These are phyloP conservation scores for Trichoderma atrobrunneum DNA, from an alignment of 2,329 filamentous ascomycete genomes.

Conservation along the genomic window DNA sequence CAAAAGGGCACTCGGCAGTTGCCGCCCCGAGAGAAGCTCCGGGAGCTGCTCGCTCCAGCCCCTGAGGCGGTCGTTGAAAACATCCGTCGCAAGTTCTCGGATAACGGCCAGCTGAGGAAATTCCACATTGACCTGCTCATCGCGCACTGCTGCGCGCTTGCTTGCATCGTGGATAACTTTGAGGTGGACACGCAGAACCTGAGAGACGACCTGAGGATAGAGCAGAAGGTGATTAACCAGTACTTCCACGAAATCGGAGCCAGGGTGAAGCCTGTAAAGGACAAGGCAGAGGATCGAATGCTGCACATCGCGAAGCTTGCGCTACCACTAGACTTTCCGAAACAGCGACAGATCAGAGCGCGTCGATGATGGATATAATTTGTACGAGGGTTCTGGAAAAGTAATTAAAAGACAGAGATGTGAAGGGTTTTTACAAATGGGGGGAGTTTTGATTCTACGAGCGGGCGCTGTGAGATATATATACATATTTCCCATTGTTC, in stretches of 20 bases:
- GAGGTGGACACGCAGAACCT: constrained; percentile 69
- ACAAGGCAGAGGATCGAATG: constrained; percentile 57
- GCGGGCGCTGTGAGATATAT: not conserved
- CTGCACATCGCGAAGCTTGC: constrained; percentile 65
- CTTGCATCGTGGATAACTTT: constrained; percentile 70
- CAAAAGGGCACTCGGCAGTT: constrained; percentile 50
- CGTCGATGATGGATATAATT: constrained; percentile 24
- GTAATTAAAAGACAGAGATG: not conserved
- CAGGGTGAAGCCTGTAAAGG: constrained; percentile 58
- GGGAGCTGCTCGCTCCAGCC: constrained; percentile 53
- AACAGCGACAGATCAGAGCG: constrained; percentile 40
- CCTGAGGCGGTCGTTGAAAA: constrained; percentile 62
- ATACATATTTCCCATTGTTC: not conserved
- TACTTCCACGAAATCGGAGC: constrained; percentile 78
- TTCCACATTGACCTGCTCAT: constrained; percentile 69
- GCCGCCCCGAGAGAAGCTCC: constrained; percentile 61
- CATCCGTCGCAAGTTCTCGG: constrained; percentile 67
- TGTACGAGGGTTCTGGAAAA: not conserved
- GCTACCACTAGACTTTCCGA: constrained; percentile 81
- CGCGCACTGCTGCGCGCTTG: constrained; percentile 70
- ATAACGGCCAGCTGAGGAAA: constrained; percentile 62
- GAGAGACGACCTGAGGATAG: constrained; percentile 68
- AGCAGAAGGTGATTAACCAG: constrained; percentile 66
- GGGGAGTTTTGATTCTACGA: not conserved
- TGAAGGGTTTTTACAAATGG: not conserved